Base-by-base conservation (phyloP, 2,329 filamentous ascomycete species). In the Trichoderma cornu-damae region DNA sequence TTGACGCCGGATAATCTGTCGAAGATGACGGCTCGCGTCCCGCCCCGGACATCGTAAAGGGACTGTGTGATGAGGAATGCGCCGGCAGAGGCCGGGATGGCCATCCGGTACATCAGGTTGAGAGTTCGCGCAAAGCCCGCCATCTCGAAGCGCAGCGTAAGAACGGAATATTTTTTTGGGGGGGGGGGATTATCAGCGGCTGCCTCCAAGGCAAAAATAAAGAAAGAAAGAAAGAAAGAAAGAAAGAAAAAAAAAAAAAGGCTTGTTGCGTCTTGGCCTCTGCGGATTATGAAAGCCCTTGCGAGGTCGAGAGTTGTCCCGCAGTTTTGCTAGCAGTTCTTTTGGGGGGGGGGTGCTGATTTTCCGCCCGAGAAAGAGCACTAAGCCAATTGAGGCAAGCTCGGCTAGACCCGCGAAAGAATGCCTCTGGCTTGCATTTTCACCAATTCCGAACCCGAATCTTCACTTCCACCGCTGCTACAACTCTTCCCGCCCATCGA, bases 11-110 rank as follows among this genome's bases (percentile, higher is more conserved):
- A 82, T 65, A 97, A 65, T 63, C 94, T 83, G 79, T 99, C 95
- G 79, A 99, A 99, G 79, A 99, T 99, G 76, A 99, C 92, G 61
- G 94, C 94, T 69, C 94, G 86, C 62, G 87, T 88, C 67, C 94
- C 94, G 71, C 94, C 94, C 73, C 90, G 92, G 71, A 99, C 94
- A 75, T 99, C 94, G 85, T 96, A 99, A 62, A 99, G 84, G 59
- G 91, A 90, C 63, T 89, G 82, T 73, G 91, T 87, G 64, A 83
- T 77, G 60, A 93, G 68, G 57, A 83, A 81, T 65, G 84, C 77
- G 65, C 81, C 89, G 65, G 89, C 73, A 60, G 88, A 84, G 58
- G 83, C 80, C 46, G 93, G 92, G 54, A 96, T 76, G 62, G 89
- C 89, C 72, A 79, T 80, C 66, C 80, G 80, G 76, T 87, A 89